Evolutionary conservation across 768 basidiomycete genomes (phyloP), one percentile per base, ranked within the genome.

Genomic region (Saitozyma sp.): DNA sequence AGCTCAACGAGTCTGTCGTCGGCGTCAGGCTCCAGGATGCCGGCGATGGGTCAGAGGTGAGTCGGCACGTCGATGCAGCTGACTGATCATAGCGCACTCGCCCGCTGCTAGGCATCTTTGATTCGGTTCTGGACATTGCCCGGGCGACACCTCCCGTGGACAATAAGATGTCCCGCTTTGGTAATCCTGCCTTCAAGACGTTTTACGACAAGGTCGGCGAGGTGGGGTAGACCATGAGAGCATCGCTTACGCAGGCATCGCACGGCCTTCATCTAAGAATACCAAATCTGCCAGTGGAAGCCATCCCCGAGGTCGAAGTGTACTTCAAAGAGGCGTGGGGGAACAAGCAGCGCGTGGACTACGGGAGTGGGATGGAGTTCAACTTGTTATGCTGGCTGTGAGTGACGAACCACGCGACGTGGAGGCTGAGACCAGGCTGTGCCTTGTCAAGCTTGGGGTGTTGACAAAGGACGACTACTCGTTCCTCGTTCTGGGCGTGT

Each of bases 351-450:
- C 83, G 96, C 9, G 92, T 99, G 58, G 96, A 99, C 80, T 99
- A 99, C 79, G 96, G 96, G n/a, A 96, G 93, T 71, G 96, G 96
- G 13, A 98, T 98, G 95, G 96, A 99, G 75, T 84, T 98, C 50
- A 95, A 97, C 79, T 99, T 97, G 73, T 63, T 98, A 3, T 97
- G 94, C 72, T 97, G 93, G 93, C 75, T 98, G 94, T 96, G 76
- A 68, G 91, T 82, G 10, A 37, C 52, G 1, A 8, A 6, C 19
- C 0, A 19, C 29, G 59, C 29, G 3, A 5, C 5, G 29, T 5
- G 29, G 29, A 29, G 29, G 55, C 57, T 67, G 37, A 58, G 37
- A 20, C 45, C 71, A 97, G 95, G 64, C 82, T 92, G 45, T 97
- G 92, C 73, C 82, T 98, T 2, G 85, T 87, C 68, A 85, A 85